Base-by-base conservation (phyloP, 345 rosid species). In the Salix arbutifolia region DNA sequence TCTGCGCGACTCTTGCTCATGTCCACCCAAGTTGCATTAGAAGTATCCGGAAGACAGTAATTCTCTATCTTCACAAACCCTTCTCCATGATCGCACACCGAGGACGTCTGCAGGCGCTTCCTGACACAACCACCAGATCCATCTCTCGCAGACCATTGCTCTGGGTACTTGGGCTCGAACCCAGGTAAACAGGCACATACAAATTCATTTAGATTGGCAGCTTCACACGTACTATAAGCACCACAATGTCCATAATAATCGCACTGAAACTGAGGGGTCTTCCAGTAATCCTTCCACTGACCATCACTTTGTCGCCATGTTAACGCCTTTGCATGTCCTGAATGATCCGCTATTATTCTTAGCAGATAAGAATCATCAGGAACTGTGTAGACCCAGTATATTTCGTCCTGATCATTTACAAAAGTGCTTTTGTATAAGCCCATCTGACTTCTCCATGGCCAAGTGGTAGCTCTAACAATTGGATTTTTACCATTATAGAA, bases 101-200 rank as follows among this genome's bases (percentile, higher is more conserved):
- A 48, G 4, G 19, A 48, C 2, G 53, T 48, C 0, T 14, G 19
- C 17, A 17, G 19, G 5, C 53, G 53, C 21, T 74, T 48, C 35
- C 67, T 74, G 35, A 48, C 23, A 48, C 77, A 74, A n/a, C 77
- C 77, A 33, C 71, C 77, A 0, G 48, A 65, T 33, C 71, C 50
- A n/a, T 74, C 77, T 21, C 67, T 60, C 65, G 52, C 11, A 33
- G 21, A 60, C 77, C 77, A 74, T 60, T 74, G 50, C 4, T 13
- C n/a, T 26, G 62, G 65, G 26, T 58, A 65, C 23, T 2, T 65
- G 23, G 77, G 77, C 35, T 48, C 62, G 53, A 65, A 74, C n/a
- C 77, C 77, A 18, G 67, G 67, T 56, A 74, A 30, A 30, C 67
- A 62, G 16, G 31, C 50, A 14, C 77, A 74, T 65, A n/a, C 50